Evolutionary conservation across 2,329 filamentous ascomycete genomes (phyloP).

Genomic region (Colletotrichum caudatum): DNA sequence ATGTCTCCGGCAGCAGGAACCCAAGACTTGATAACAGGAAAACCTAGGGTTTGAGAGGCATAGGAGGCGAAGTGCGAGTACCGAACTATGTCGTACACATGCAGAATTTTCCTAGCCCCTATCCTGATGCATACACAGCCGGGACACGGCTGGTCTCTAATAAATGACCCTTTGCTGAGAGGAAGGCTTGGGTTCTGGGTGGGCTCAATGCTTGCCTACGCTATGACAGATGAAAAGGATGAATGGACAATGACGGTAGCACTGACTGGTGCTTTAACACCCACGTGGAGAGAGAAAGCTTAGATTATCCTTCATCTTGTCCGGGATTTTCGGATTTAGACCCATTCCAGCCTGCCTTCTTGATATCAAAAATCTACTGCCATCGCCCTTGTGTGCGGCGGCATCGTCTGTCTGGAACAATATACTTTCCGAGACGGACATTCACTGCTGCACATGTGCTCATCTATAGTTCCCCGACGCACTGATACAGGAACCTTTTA

Average conservation of each 20-base stretch:
- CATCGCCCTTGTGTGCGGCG: constrained; percentile 16
- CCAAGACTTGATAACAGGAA: constrained; percentile 4
- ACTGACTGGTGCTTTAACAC: background rate
- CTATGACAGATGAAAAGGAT: background rate
- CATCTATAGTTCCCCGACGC: constrained; percentile 25
- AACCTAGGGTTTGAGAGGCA: background rate
- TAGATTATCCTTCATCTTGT: background rate
- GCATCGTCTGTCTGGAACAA: constrained; percentile 24
- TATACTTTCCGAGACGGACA: background rate
- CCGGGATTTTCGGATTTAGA: background rate
- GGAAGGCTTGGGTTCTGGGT: constrained; percentile 19
- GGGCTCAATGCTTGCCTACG: constrained; percentile 1
- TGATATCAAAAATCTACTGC: background rate
- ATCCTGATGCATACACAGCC: background rate
- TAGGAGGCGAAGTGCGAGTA: constrained; percentile 9
- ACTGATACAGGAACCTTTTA: constrained; percentile 28
- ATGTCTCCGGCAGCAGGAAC: constrained; percentile 7
- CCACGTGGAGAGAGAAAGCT: background rate
- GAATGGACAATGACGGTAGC: background rate
- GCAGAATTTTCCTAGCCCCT: constrained; percentile 1
- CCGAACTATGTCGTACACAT: too few relatives aligned
- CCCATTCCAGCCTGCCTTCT: background rate
- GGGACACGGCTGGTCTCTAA: constrained; percentile 31
- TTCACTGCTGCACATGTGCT: constrained; percentile 26
- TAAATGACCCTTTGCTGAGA: constrained; percentile 28